Percentiles rank a stretch among this genome's conserved stretches.
Evolutionary conservation across 176 grass and related monocot genomes (phyloP).

Genomic region (Oryza coarctata): DNA sequence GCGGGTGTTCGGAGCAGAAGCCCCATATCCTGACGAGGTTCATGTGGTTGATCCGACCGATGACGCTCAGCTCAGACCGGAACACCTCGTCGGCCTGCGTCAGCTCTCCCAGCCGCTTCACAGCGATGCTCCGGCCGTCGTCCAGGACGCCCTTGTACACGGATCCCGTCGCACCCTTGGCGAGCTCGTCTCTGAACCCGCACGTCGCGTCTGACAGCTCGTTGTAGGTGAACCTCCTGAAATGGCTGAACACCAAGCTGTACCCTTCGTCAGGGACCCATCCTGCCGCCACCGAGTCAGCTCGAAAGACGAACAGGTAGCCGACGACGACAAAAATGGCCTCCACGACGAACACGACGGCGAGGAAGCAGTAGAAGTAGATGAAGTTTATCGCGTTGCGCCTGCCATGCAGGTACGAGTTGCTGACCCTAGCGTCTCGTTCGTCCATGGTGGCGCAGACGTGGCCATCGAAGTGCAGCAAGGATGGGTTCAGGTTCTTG

Average conservation of each 20-base stretch:
- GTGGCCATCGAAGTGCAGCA: constrained; percentile 2
- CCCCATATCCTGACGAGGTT: constrained; percentile 59
- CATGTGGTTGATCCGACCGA: constrained; percentile 68
- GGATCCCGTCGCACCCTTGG: constrained; percentile 37
- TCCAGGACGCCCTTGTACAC: constrained; percentile 64
- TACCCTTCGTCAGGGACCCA: constrained; percentile 33
- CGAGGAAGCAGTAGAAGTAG: constrained; percentile 61
- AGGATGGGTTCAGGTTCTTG: neutral
- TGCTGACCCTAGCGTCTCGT: constrained; percentile 37
- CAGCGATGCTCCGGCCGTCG: constrained; percentile 45
- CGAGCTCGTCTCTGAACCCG: constrained; percentile 41
- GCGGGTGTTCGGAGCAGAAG: constrained; percentile 52
- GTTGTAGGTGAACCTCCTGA: constrained; percentile 58
- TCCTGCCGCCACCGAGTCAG: neutral
- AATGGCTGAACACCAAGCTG: constrained; percentile 40
- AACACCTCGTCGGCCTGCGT: constrained; percentile 64
- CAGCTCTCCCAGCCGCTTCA: constrained; percentile 45
- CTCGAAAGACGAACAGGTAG: constrained; percentile 52
- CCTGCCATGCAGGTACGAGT: neutral
- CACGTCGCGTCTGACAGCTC: constrained; percentile 51
- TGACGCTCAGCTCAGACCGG: constrained; percentile 60
- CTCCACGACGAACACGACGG: constrained; percentile 52
- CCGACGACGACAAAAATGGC: constrained; percentile 47
- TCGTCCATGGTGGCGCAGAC: constrained; percentile 28
- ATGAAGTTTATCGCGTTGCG: constrained; percentile 31